Conservation (phyloP, 2,329 filamentous ascomycete genomes). For the Penicillium hordei region DNA sequence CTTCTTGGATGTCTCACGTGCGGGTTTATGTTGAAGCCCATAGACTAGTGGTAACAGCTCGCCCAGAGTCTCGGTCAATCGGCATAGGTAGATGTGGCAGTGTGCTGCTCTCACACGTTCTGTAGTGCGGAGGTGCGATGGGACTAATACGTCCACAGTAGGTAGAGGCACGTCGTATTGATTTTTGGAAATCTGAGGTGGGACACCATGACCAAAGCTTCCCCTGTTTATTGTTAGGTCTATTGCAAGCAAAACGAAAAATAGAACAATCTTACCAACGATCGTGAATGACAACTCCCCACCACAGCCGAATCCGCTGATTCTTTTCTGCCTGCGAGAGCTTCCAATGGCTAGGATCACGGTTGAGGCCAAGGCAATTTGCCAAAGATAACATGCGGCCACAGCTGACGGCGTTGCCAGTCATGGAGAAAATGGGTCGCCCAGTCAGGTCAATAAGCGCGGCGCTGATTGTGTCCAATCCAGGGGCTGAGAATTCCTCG, state of each 20-base stretch:
- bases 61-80: constrained; percentile 49
- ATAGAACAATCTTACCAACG: constrained; percentile 44
- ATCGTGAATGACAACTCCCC: constrained; percentile 59
- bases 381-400: constrained; percentile 56
- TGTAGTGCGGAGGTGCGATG: constrained; percentile 37
- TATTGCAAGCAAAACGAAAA: background rate
- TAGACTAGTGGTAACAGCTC: constrained; percentile 49
- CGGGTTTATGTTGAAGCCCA: constrained; percentile 44
- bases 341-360: constrained; percentile 56
- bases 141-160: constrained; percentile 44
- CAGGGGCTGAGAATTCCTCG: constrained; percentile 59
- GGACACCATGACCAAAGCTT: constrained; percentile 57
- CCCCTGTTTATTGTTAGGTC: constrained; percentile 40
- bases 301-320: constrained; percentile 55
- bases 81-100: constrained; percentile 56
- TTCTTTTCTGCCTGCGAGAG: constrained; percentile 53
- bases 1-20: constrained; percentile 47
- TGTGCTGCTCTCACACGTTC: constrained; percentile 49
- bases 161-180: constrained; percentile 59
- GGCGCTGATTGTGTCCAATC: constrained; percentile 59
- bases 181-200: constrained; percentile 53
- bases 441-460: constrained; percentile 61
- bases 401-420: constrained; percentile 57
- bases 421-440: constrained; percentile 60
- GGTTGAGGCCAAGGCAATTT: constrained; percentile 57